Evolutionary conservation across 306 rosid genomes (phyloP).

Genomic region (Erythrophleum fordii): DNA sequence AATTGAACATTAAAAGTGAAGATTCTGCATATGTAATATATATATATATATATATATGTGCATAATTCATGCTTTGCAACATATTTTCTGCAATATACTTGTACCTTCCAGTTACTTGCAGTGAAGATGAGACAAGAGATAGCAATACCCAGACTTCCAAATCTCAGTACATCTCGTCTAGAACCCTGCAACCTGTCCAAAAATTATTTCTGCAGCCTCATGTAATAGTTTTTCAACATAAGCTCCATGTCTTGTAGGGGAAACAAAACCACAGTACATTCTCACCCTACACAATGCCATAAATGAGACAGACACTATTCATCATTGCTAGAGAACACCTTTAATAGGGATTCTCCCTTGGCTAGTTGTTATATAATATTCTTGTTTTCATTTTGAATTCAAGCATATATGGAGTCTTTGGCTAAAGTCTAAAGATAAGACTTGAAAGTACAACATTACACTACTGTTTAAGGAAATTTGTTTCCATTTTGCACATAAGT

Average conservation of each 20-base stretch:
- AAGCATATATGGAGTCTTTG: background rate
- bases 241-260: constrained; percentile 23
- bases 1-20: background rate
- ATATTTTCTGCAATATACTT: constrained; percentile 34
- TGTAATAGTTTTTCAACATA: constrained; percentile 42
- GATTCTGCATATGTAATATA: constrained; percentile 26
- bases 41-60: too few relatives aligned
- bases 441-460: constrained; percentile 10
- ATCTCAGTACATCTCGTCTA: constrained; percentile 85
- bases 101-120: constrained; percentile 88
- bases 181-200: constrained; percentile 96
- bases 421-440: background rate
- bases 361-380: constrained; percentile 15
- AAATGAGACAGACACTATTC: constrained; percentile 15
- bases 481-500: constrained; percentile 13
- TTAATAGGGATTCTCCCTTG: constrained; percentile 20
- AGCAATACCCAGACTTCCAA: constrained; percentile 91
- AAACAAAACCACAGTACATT: constrained; percentile 30
- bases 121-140: constrained; percentile 82
- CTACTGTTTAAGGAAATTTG: constrained; percentile 7
- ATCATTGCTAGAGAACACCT: constrained; percentile 24
- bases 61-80: background rate
- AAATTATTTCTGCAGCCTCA: constrained; percentile 71
- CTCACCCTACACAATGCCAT: constrained; percentile 29
- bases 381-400: constrained; percentile 7